Conservation (phyloP, 139 green algal genomes). For the Tetratostichococcus sp. region DNA sequence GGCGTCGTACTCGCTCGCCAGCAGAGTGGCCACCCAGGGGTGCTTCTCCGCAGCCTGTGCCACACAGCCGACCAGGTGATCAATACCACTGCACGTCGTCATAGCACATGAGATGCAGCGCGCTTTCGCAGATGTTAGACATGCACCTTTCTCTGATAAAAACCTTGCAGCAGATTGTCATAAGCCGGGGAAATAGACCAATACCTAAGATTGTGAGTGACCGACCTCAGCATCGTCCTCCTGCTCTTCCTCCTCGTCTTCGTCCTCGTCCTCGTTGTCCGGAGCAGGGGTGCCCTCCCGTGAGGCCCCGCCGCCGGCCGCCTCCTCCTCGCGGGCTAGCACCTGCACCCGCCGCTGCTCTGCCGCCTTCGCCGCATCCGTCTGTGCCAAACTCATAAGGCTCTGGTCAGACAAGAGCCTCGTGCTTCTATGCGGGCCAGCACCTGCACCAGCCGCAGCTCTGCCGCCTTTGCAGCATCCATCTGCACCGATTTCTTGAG, state of each 20-base stretch:
- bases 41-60: constrained; percentile 25
- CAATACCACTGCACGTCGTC: no score
- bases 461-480: neutral
- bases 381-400: neutral
- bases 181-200: no score
- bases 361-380: neutral
- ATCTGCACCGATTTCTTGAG: no score
- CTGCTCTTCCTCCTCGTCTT: constrained; percentile 37
- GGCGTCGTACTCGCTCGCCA: constrained; percentile 47
- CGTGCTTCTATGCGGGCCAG: neutral
- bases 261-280: constrained; percentile 25
- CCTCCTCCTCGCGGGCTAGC: neutral
- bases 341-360: constrained; percentile 8
- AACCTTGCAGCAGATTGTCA: no score
- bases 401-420: neutral
- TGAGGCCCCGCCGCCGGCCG: neutral
- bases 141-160: no score
- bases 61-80: neutral
- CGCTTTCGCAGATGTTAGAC: neutral
- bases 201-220: no score
- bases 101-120: no score
- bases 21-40: constrained; percentile 48
- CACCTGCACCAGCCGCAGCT: neutral
- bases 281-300: constrained; percentile 4
- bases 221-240: constrained; percentile 30